Base-by-base conservation (phyloP, 257 asterid genomes). In the Solanum okadae region DNA sequence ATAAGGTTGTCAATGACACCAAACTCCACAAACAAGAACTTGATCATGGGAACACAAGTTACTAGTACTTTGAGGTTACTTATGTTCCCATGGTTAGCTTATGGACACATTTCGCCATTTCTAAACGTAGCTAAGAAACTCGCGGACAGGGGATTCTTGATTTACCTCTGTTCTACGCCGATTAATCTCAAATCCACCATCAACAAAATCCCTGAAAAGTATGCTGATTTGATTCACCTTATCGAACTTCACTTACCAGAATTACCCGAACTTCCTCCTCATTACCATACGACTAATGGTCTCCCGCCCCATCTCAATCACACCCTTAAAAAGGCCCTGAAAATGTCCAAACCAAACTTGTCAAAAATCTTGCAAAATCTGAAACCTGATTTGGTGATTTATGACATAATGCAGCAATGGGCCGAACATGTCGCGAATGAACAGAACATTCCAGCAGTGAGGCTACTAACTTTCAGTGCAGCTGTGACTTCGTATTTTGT, bases 81-180 rank as follows among this genome's bases (percentile, higher is more conserved):
- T 23, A 85, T 94, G 93, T 88, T 93, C 8, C 95, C 95, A 90
- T 94, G 92, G 93, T 86, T 93, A 13, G 96, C 93, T 20, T 92
- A 94, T 81, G 95, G 96, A 8, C 96, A 94, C 85, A 90, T 94
- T 25, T 88, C 94, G 38, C 94, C 95, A 5, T 90, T 87, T 86
- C 79, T 94, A 3, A 93, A 91, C 67, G 88, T 94, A 4, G 93
- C 95, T 87, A 94, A 91, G 86, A 87, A 72, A 8, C 93, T 94
- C 34, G 49, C 89, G 4, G 76, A 87, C 5, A 81, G 83, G 76
- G 90, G 92, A 37, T 89, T 90, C 59, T 40, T 33, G 68, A 40
- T 75, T 1, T 89, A 90, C 31, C 67, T 94, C 2, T 90, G 93
- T 86, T 92, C 94, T 1, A 91, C 95, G 1, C 94, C 93, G 1